Percentiles rank a stretch among this genome's conserved stretches.
These are phyloP conservation scores for Achaetomium macrosporum DNA, from an alignment of 2,329 filamentous ascomycete species.

Conservation along the genomic window DNA sequence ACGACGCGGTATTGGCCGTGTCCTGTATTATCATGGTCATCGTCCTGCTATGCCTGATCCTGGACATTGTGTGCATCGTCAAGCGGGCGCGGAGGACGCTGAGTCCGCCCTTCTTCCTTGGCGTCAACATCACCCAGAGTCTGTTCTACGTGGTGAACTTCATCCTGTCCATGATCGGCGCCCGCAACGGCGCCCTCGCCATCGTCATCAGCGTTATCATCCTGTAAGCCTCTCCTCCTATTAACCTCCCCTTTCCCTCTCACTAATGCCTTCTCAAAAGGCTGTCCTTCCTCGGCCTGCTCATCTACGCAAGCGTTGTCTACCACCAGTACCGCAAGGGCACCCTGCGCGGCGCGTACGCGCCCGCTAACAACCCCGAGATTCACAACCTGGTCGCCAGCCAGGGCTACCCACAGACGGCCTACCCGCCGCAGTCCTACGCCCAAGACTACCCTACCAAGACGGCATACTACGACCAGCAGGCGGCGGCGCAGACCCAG, in stretches of 20 bases:
- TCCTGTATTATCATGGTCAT: conserved; percentile 25
- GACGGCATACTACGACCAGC: conserved; percentile 9
- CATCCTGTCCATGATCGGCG: conserved; percentile 25
- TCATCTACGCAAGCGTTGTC: conserved; percentile 30
- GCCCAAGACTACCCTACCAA: conserved; percentile 7
- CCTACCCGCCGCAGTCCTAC: conserved; percentile 12
- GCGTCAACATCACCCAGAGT: conserved; percentile 28
- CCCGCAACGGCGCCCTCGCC: conserved; percentile 5
- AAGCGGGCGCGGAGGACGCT: conserved; percentile 29
- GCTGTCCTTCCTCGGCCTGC: conserved; percentile 30
- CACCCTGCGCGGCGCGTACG: conserved; percentile 20
- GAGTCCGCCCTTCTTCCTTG: conserved; percentile 30
- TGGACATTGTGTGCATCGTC: conserved; percentile 31
- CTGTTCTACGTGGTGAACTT: conserved; percentile 27
- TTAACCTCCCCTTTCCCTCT: background rate
- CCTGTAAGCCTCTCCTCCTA: conserved; percentile 23
- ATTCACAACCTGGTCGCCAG: conserved; percentile 13
- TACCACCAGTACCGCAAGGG: conserved; percentile 27
- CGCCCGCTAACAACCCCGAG: conserved; percentile 15
- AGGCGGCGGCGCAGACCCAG: conserved; percentile 3
- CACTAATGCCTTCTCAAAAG: conserved; percentile 15
- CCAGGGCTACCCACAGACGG: conserved; percentile 6
- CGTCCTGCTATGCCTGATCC: conserved; percentile 26
- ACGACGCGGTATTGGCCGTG: conserved; percentile 21
- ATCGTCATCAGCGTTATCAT: conserved; percentile 25